Evolutionary conservation across 2,329 filamentous ascomycete genomes (phyloP), one percentile per base, ranked within the genome.

Genomic region (Teratosphaeriaceae sp.): DNA sequence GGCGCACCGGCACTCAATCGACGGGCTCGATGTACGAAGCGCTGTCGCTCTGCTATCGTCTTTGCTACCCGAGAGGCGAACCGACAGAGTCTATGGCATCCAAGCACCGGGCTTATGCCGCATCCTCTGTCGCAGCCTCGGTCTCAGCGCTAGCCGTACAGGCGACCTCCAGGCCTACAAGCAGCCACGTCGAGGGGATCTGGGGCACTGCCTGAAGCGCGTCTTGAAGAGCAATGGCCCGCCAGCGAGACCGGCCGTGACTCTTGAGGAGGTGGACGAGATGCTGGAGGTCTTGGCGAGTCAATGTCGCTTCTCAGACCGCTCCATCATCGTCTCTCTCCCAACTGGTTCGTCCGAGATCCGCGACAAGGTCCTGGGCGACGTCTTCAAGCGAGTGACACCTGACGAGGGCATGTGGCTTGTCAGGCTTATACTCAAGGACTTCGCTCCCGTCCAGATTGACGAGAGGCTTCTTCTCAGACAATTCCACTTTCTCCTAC

Each of bases 341-440:
- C 53, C 52, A 11, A 46, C 47, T 8, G 31, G 44, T 13, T 57
- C 56, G 7, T 59, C 55, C 4, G 50, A 51, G 22, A 43, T 41
- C 2, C 60, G 68, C 54, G 55, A 75, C 56, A 62, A 70, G 18
- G 60, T 72, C 3, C 61, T 90, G 1, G 69, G 70, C 16, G 58
- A 61, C 0, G 58, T 89, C 1, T 85, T 84, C 54, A 68, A 65
- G 22, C 74, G 77, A 6, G 58, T 88, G 8, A 70, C 71, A 35
- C 77, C 85, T 2, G 70, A 71, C 33, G 85, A 94, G 58, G 84
- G 82, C 3, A 95, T 95, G 65, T 96, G 89, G 89, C 72, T 95
- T 9, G 85, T 85, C 0, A 76, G 89, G 3, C 69, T 96, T 22
- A 71, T 95, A 5, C 68, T 94, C 21, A 92, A 94, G 58, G 76